phyloP scores from a whole-genome alignment of 345 rosid genomes.

The Dimocarpus longan region DNA sequence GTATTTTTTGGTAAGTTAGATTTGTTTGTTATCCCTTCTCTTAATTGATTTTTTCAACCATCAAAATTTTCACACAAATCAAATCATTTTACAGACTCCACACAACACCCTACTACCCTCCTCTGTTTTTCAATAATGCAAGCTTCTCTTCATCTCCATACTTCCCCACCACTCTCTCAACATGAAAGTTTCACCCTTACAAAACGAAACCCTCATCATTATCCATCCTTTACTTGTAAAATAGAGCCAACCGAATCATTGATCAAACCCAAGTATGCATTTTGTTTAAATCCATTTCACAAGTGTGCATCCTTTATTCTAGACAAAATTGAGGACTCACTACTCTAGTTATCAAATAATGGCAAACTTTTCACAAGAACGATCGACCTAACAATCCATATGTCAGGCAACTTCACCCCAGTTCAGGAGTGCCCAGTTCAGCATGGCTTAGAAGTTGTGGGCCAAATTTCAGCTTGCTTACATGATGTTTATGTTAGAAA shows the following conservation, averaged over 20 bases:
- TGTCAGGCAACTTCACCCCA: constrained; percentile 72
- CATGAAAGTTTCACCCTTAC: background rate
- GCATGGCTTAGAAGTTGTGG: constrained; percentile 53
- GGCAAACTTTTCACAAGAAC: constrained; percentile 31
- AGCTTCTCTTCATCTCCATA: background rate
- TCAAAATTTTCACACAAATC: background rate
- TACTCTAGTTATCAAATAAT: constrained; percentile 35
- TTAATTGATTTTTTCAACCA: background rate
- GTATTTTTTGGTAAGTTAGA: too few species aligned
- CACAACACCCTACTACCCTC: too few species aligned
- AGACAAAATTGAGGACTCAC: constrained; percentile 40
- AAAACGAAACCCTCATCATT: background rate
- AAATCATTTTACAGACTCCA: too few species aligned
- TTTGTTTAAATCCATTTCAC: constrained; percentile 39
- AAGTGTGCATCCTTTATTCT: constrained; percentile 38
- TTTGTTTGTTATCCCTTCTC: background rate
- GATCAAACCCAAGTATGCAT: background rate
- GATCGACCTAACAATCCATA: constrained; percentile 49
- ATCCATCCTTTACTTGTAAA: constrained; percentile 25
- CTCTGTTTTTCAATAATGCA: constrained; percentile 21
- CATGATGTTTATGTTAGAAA: constrained; percentile 64
- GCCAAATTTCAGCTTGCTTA: constrained; percentile 55
- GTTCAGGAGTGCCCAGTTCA: constrained; percentile 60
- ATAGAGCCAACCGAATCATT: background rate
- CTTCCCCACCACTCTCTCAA: background rate